These are phyloP conservation scores for Phialocephala subalpina DNA, from an alignment of 2,329 filamentous ascomycete genomes.

Conservation along the genomic window DNA sequence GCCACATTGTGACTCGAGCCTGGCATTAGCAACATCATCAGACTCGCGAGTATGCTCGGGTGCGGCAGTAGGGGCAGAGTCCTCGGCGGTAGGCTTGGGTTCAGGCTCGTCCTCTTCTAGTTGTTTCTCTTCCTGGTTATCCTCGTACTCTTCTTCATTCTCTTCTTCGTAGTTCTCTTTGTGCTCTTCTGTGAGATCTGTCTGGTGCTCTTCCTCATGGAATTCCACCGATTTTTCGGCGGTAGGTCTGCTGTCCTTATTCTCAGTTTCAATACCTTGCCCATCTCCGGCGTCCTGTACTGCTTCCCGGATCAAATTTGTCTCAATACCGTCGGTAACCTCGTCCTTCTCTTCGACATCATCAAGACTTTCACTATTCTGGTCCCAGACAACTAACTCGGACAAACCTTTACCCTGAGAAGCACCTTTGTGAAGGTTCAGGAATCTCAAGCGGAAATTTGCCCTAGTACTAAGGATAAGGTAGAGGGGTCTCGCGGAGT, in stretches of 20 bases:
- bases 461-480: slow-evolving; percentile 61
- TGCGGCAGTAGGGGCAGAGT: background rate
- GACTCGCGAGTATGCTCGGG: background rate
- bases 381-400: slow-evolving; percentile 38
- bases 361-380: slow-evolving; percentile 34
- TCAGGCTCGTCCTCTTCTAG: background rate
- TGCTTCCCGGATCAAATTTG: background rate
- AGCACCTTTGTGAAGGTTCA: slow-evolving; percentile 58
- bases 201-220: background rate
- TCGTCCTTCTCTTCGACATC: slow-evolving; percentile 29
- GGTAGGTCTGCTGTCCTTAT: background rate
- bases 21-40: background rate
- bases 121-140: background rate
- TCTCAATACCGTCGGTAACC: slow-evolving; percentile 10
- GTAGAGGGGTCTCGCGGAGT: slow-evolving; percentile 62
- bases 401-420: slow-evolving; percentile 60
- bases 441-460: slow-evolving; percentile 60
- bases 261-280: slow-evolving; percentile 1
- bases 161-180: background rate
- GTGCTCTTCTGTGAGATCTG: background rate
- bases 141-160: background rate
- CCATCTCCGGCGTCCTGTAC: background rate
- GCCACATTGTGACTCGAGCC: background rate
- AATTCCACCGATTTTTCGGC: background rate
- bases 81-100: background rate